These are phyloP conservation scores for Beauveria sp. DNA, from an alignment of 2,329 filamentous ascomycete genomes.

Conservation along the genomic window DNA sequence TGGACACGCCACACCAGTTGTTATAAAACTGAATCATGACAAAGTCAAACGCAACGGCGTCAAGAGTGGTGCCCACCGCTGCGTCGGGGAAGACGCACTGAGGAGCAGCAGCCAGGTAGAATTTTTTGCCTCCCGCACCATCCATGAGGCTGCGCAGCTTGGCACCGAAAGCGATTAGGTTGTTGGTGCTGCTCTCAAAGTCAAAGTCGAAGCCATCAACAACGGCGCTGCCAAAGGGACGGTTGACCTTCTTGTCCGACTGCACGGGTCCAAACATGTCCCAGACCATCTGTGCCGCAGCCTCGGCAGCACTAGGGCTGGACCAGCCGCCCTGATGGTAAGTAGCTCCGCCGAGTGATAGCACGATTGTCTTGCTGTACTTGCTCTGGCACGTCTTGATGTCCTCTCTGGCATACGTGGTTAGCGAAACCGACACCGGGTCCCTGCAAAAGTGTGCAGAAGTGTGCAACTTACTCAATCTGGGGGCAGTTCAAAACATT, in stretches of 20 bases:
- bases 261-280: constrained; percentile 57
- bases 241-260: constrained; percentile 36
- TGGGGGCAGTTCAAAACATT: constrained; percentile 53
- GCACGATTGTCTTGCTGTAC: constrained; percentile 60
- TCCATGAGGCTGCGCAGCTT: constrained; percentile 50
- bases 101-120: constrained; percentile 57
- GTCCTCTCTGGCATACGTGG: constrained; percentile 29
- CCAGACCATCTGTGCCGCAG: constrained; percentile 59
- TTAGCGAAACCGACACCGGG: neutral
- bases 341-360: constrained; percentile 65
- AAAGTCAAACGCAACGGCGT: constrained; percentile 50
- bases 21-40: constrained; percentile 62
- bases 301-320: constrained; percentile 40
- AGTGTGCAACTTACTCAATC: constrained; percentile 45
- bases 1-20: constrained; percentile 55
- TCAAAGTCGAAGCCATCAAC: constrained; percentile 75
- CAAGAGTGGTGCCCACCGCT: constrained; percentile 49
- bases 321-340: constrained; percentile 62
- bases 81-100: constrained; percentile 61
- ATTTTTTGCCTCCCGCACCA: constrained; percentile 45
- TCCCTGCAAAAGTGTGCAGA: neutral
- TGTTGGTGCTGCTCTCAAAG: constrained; percentile 53
- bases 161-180: constrained; percentile 54
- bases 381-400: constrained; percentile 52
- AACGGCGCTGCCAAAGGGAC: constrained; percentile 59